phyloP scores from a whole-genome alignment of 2,329 filamentous ascomycete genomes.

The Verticillium nonalfalfae region DNA sequence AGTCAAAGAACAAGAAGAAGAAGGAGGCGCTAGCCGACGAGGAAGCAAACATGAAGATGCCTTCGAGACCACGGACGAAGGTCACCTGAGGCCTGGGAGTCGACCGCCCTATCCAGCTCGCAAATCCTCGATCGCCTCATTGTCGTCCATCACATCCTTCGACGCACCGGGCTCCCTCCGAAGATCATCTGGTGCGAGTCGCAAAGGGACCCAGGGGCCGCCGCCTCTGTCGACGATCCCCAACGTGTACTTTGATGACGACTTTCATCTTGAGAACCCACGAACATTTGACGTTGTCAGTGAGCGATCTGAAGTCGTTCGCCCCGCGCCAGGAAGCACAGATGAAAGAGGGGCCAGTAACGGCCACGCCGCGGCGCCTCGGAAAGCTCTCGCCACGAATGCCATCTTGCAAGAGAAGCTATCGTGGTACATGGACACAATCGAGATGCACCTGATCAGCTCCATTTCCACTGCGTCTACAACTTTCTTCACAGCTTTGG shows the following conservation, averaged over 20 bases:
- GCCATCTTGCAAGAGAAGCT: slow-evolving; percentile 96
- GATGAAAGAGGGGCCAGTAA: slow-evolving; percentile 47
- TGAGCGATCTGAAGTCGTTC: slow-evolving; percentile 93
- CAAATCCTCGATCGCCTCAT: slow-evolving; percentile 35
- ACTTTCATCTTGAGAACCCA: slow-evolving; percentile 93
- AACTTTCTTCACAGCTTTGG: slow-evolving; percentile 91
- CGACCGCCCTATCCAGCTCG: slow-evolving; percentile 23
- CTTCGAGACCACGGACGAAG: slow-evolving; percentile 30
- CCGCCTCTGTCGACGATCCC: slow-evolving; percentile 91
- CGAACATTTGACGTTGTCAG: slow-evolving; percentile 95
- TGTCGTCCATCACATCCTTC: slow-evolving; percentile 43
- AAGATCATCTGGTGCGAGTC: slow-evolving; percentile 40
- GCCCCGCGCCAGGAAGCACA: slow-evolving; percentile 47
- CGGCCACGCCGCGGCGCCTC: slow-evolving; percentile 52
- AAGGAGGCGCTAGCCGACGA: slow-evolving; percentile 39
- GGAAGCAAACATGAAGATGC: slow-evolving; percentile 35
- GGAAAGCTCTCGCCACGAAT: slow-evolving; percentile 90
- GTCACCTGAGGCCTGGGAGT: slow-evolving; percentile 38
- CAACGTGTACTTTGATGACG: slow-evolving; percentile 86
- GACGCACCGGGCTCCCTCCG: slow-evolving; percentile 36
- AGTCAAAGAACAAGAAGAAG: slow-evolving; percentile 71
- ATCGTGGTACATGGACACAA: slow-evolving; percentile 99
- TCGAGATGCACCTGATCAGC: slow-evolving; percentile 93
- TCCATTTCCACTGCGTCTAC: slow-evolving; percentile 94
- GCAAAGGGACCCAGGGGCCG: slow-evolving; percentile 61